Evolutionary conservation across 2,329 filamentous ascomycete species (phyloP), one percentile per base, ranked within the genome.

Genomic region (Mycocentrospora acerina): DNA sequence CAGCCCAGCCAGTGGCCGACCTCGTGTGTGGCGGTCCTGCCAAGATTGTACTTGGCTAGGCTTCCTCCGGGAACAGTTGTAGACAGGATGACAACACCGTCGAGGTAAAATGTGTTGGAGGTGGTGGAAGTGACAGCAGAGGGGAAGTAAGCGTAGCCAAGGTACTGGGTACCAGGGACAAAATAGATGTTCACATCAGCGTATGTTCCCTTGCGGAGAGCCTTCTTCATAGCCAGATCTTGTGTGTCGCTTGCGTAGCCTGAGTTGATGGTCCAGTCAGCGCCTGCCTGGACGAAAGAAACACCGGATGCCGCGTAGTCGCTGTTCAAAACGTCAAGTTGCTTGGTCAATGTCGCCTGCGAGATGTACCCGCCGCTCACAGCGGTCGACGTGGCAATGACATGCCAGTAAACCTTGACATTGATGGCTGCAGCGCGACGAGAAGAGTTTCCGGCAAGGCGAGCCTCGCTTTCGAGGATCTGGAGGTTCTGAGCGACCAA

Each of bases 381-480:
- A 10, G 39, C 25, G 19, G 32, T 46, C 7, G 51, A 53, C 7
- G 43, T 45, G n/a, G 58, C 54, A 26, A 67, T 47, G 33, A 67
- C 58, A 39, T 68, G 64, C 48, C 62, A 64, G 37, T 63, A 68
- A 29, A 60, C 59, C 12, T 57, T 42, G 34, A 68, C 29, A 28
- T 40, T 48, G 37, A 61, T 52, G 7, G 37, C 51, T n/a, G 48
- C 41, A 16, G 49, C 19, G 29, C 49, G 37, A 16, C 42, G 37
- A 17, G 45, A 33, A 14, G 35, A 15, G 35, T 25, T 28, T 8
- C 38, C 35, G 11, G 32, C 37, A 3, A 39, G 33, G 10, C 16
- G 24, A 17, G 31, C 16, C 34, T 44, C 36, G 19, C 44, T 35
- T 38, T 54, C 51, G 9, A 44, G 34, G 4, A 43, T 25, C 22